Conservation (phyloP, 345 rosid species). For the Camelina sativa region DNA sequence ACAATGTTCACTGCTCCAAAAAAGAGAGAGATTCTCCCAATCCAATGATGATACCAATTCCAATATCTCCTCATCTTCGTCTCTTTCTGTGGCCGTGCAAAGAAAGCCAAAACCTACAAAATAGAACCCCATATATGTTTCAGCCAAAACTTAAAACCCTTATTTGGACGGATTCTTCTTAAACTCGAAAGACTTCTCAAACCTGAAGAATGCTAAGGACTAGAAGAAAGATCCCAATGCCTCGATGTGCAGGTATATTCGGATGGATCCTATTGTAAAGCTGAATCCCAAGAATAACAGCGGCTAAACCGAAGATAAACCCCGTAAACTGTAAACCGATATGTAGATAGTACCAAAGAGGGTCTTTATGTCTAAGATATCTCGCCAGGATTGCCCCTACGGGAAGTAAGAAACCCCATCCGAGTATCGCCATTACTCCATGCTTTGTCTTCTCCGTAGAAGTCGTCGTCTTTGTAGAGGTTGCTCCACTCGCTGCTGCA, state of each 20-base stretch:
- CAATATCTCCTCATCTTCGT: slow-evolving; percentile 71
- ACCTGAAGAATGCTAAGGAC: slow-evolving; percentile 86
- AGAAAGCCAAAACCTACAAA: slow-evolving; percentile 72
- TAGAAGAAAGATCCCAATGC: slow-evolving; percentile 81
- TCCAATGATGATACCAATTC: slow-evolving; percentile 93
- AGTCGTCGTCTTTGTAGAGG: slow-evolving; percentile 39
- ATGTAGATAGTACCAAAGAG: slow-evolving; percentile 87
- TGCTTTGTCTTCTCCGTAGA: slow-evolving; percentile 68
- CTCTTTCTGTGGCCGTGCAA: slow-evolving; percentile 74
- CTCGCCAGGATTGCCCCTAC: slow-evolving; percentile 77
- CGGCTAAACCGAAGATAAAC: slow-evolving; percentile 66
- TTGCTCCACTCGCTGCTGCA: slow-evolving; percentile 48
- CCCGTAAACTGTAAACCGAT: slow-evolving; percentile 67
- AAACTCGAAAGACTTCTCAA: slow-evolving; percentile 1
- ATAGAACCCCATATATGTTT: slow-evolving; percentile 23
- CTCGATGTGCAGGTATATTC: slow-evolving; percentile 65
- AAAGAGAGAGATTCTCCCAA: slow-evolving; percentile 77
- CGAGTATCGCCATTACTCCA: slow-evolving; percentile 69
- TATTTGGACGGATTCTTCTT: neutral
- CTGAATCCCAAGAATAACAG: slow-evolving; percentile 67
- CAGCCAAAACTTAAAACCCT: slow-evolving; percentile 6
- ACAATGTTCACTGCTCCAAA: slow-evolving; percentile 76
- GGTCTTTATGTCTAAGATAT: slow-evolving; percentile 82
- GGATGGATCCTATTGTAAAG: slow-evolving; percentile 60
- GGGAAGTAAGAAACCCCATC: slow-evolving; percentile 86